phyloP scores from a whole-genome alignment of 2,329 filamentous ascomycete genomes.

The Mycosphaerella sp. region DNA sequence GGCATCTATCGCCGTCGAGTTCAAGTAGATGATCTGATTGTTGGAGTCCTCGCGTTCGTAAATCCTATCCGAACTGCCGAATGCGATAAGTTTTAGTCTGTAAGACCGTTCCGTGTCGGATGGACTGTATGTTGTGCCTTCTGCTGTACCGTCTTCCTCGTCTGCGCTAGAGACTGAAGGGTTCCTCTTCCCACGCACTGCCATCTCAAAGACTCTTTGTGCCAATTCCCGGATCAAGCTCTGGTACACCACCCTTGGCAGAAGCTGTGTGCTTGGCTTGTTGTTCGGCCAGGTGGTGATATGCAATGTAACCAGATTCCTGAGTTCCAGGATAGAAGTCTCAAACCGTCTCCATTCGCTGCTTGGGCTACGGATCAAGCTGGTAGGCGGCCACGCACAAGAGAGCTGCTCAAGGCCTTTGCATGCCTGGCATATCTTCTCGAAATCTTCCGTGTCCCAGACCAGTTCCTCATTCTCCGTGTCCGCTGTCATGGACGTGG shows the following conservation, averaged over 20 bases:
- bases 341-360: slow-evolving; percentile 42
- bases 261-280: slow-evolving; percentile 35
- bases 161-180: slow-evolving; percentile 1
- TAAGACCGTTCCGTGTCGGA: slow-evolving; percentile 11
- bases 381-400: slow-evolving; percentile 44
- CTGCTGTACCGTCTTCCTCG: slow-evolving; percentile 4
- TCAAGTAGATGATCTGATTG: slow-evolving; percentile 45
- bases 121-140: background rate
- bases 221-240: slow-evolving; percentile 36
- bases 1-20: slow-evolving; percentile 39
- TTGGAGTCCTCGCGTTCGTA: slow-evolving; percentile 44
- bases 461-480: slow-evolving; percentile 41
- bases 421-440: slow-evolving; percentile 43
- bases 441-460: slow-evolving; percentile 41
- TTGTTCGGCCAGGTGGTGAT: slow-evolving; percentile 47
- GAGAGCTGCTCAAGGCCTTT: slow-evolving; percentile 41
- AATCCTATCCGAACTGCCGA: slow-evolving; percentile 43
- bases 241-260: slow-evolving; percentile 43
- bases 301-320: slow-evolving; percentile 42
- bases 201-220: slow-evolving; percentile 26
- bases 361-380: slow-evolving; percentile 38
- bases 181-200: slow-evolving; percentile 13
- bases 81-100: slow-evolving; percentile 42
- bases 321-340: slow-evolving; percentile 28
- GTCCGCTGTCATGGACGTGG: slow-evolving; percentile 10